These are phyloP conservation scores for Backusella mclennaniae DNA, from an alignment of 192 early-diverging fungal species.

Conservation along the genomic window DNA sequence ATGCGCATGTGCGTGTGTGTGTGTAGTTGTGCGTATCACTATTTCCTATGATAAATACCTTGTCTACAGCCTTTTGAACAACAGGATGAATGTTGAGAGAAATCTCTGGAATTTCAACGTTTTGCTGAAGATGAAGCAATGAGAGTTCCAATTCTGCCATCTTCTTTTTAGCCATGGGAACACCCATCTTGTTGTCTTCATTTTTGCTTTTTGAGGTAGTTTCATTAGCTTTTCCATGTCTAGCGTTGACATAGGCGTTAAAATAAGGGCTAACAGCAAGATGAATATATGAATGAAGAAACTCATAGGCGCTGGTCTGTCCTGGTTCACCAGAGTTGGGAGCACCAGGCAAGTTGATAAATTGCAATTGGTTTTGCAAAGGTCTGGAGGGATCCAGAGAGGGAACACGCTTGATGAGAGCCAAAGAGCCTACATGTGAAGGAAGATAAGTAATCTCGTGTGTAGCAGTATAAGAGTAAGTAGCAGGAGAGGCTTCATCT, in stretches of 20 bases:
- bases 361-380: conserved; percentile 79
- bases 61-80: conserved; percentile 65
- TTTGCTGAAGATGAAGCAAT: conserved; percentile 93
- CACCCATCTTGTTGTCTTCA: conserved; percentile 80
- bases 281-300: conserved; percentile 88
- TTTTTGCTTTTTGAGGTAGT: conserved; percentile 43
- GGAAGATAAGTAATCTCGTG: conserved; percentile 76
- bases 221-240: conserved; percentile 50
- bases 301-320: conserved; percentile 74
- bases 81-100: conserved; percentile 83
- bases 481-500: conserved; percentile 40
- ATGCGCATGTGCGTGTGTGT: too few species aligned
- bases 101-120: conserved; percentile 96
- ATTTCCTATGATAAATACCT: conserved; percentile 25
- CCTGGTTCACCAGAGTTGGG: conserved; percentile 50
- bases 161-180: conserved; percentile 98
- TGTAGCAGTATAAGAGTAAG: conserved; percentile 56
- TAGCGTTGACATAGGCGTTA: conserved; percentile 84
- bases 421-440: conserved; percentile 72
- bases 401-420: conserved; percentile 73
- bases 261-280: conserved; percentile 95
- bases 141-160: conserved; percentile 97
- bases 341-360: conserved; percentile 87
- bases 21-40: not conserved
- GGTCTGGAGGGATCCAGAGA: conserved; percentile 71